Evolutionary conservation across 805 yeast species (phyloP), one percentile per base, ranked within the genome.

Genomic region (Yarrowia sp.): DNA sequence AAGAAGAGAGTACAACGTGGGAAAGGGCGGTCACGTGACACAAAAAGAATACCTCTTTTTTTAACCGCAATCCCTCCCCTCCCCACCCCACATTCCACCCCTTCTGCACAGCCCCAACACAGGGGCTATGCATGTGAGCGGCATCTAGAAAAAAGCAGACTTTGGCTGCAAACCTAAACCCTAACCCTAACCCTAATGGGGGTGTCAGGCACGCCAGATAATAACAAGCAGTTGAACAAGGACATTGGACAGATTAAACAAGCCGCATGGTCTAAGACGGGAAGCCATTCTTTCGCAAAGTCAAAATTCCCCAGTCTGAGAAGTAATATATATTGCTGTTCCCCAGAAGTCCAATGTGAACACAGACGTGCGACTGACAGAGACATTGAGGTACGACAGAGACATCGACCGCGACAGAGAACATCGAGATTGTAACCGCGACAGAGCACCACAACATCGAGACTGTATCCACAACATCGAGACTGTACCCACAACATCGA

Each of bases 161-260:
- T 52, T 56, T 42, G 64, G 50, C 50, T 38, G 64, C 64, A 58
- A 30, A 58, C 38, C 8, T 50, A 58, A 30, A 58, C 38, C 8
- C 40, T 40, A 58, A 58, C 52, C 19, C 2, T 47, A 30, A 58
- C 43, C 52, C 14, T 8, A 30, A 30, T 17, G 1, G 2, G 24
- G 43, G 61, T 55, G 50, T 58, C 64, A 58, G 64, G 64, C 49
- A 58, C 64, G 50, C 49, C 49, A 58, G 64, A 58, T 42, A 58
- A 43, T 42, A 58, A 58, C 64, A 58, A 43, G 33, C 40, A 19
- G 33, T 13, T 1, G 49, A 43, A 58, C 64, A 58, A 58, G 64
- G 64, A 58, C 46, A 43, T 58, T 58, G 64, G 64, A 58, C 64
- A 58, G 64, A 58, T 58, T 58, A 58, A 58, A 58, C 64, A 42